Evolutionary conservation across 345 rosid species (phyloP).

Genomic region (Euphorbia pulcherrima): DNA sequence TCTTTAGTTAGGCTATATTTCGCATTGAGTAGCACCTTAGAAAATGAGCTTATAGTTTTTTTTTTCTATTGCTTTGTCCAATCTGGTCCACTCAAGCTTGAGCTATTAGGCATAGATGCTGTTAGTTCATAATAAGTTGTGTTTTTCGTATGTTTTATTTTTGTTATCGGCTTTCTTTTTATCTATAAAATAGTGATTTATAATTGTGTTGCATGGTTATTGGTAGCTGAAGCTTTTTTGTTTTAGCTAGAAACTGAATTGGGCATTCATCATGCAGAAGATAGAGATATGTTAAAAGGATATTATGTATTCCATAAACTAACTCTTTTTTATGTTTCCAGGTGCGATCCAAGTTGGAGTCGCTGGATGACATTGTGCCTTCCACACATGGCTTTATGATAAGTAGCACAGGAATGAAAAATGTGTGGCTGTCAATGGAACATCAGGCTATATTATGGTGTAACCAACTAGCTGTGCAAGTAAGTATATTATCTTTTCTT

Average conservation of each 20-base stretch:
- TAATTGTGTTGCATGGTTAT: background rate
- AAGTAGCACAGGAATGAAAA: conserved; percentile 84
- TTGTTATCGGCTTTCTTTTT: background rate
- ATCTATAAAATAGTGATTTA: background rate
- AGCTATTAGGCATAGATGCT: background rate
- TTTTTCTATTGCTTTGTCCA: background rate
- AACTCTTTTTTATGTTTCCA: conserved; percentile 25
- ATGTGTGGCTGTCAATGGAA: conserved; percentile 98
- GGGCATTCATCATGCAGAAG: background rate
- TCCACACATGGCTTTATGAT: conserved; percentile 81
- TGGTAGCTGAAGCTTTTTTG: background rate
- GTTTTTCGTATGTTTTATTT: background rate
- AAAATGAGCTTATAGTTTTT: background rate
- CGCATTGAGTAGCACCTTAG: background rate
- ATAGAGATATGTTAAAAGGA: background rate
- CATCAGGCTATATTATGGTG: conserved; percentile 99
- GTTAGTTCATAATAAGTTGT: background rate
- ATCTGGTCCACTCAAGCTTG: background rate
- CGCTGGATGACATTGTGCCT: conserved; percentile 94
- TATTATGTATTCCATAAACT: background rate
- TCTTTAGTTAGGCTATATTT: background rate
- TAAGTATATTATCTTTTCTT: conserved; percentile 36
- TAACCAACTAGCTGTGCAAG: conserved; percentile 94
- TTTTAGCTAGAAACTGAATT: background rate
- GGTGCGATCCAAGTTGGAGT: conserved; percentile 81